Conservation (phyloP, 495 filamentous ascomycete species). For the Neurospora cerealis region DNA sequence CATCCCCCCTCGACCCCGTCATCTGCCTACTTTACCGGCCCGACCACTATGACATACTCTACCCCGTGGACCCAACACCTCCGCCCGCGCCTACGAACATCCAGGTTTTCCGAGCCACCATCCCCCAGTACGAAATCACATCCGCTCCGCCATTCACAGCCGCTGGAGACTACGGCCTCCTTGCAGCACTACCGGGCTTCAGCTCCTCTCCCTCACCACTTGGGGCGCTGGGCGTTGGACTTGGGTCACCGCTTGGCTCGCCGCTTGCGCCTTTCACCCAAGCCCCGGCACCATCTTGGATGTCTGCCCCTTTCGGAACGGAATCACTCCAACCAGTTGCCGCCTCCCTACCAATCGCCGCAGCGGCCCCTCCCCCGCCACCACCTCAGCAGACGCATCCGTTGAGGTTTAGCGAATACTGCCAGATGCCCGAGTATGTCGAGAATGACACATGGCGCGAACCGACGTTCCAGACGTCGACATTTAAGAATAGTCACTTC, state of each 20-base stretch:
- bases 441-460: conserved; percentile 32
- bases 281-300: conserved; percentile 33
- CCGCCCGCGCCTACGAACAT: conserved; percentile 40
- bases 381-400: conserved; percentile 23
- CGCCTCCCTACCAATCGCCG: conserved; percentile 11
- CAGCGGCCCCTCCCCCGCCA: conserved; percentile 19
- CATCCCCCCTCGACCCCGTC: conserved; percentile 34
- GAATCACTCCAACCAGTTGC: conserved; percentile 20
- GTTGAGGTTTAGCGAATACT: conserved; percentile 39
- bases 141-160: conserved; percentile 27
- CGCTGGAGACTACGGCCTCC: conserved; percentile 26
- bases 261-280: conserved; percentile 26
- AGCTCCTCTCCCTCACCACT: conserved; percentile 13
- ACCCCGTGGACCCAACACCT: conserved; percentile 53
- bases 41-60: conserved; percentile 92
- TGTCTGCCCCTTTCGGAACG: conserved; percentile 29
- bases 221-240: background rate
- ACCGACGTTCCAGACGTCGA: conserved; percentile 42
- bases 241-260: conserved; percentile 21
- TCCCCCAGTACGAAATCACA: conserved; percentile 31
- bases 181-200: conserved; percentile 40
- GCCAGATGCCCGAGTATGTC: conserved; percentile 29
- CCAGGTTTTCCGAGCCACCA: conserved; percentile 39
- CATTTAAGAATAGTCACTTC: conserved; percentile 56
- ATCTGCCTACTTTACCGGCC: conserved; percentile 48